A percentile compares a stretch with the other conserved stretches of the same genome.
Conservation (phyloP, 2,329 filamentous ascomycete genomes). For the Talaromyces rugulosus region DNA sequence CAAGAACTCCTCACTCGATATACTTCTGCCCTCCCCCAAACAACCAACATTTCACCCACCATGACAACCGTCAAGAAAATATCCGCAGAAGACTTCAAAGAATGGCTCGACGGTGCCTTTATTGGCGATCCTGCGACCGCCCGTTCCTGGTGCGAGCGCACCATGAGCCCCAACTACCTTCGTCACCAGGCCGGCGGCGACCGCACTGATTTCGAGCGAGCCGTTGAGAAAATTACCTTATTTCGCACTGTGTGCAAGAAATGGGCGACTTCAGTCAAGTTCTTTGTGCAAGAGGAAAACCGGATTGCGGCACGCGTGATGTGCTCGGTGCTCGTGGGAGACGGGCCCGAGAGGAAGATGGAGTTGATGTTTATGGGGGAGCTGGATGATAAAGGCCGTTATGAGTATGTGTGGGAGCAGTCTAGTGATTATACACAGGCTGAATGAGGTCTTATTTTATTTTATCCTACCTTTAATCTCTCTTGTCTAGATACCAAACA, state of each 20-base stretch:
- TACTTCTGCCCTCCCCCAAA: too few species aligned
- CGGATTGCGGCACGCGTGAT: not conserved
- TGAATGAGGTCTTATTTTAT: too few species aligned
- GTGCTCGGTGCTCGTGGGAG: not conserved
- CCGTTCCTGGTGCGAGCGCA: not conserved
- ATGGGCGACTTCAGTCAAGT: not conserved
- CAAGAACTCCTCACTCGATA: too few species aligned
- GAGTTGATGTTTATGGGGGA: not conserved
- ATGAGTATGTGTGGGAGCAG: not conserved
- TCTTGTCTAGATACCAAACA: too few species aligned
- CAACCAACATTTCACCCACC: not conserved
- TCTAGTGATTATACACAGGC: not conserved
- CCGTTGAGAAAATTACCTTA: not conserved
- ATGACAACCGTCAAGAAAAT: not conserved
- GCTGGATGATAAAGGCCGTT: not conserved
- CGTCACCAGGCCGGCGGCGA: not conserved
- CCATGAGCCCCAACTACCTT: not conserved
- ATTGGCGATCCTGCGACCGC: not conserved
- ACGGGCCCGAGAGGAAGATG: not conserved
- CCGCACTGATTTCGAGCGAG: not conserved
- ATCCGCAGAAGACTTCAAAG: not conserved
- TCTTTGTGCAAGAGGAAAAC: not conserved
- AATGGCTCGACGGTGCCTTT: not conserved
- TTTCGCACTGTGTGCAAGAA: not conserved
- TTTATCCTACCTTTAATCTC: too few species aligned